phyloP scores from a whole-genome alignment of 495 filamentous ascomycete species.

The Penicillium fimorum region DNA sequence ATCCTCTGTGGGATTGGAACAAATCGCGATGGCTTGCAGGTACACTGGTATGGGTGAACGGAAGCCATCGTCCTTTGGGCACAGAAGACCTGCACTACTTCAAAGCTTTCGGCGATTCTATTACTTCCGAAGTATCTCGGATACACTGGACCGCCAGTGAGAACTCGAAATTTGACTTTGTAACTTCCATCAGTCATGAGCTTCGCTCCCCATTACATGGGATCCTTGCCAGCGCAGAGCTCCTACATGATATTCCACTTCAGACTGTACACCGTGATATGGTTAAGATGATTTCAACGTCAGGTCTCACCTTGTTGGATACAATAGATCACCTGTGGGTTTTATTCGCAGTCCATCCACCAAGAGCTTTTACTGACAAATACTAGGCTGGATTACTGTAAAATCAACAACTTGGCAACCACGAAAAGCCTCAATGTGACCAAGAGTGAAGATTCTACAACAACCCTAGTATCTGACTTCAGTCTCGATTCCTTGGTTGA shows the following conservation, averaged over 20 bases:
- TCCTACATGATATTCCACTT: conserved; percentile 57
- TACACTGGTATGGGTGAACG: conserved; percentile 54
- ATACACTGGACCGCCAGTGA: conserved; percentile 49
- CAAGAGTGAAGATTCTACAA: not conserved
- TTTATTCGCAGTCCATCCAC: not conserved
- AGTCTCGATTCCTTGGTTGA: conserved; percentile 48
- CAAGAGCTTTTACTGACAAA: not conserved
- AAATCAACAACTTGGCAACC: conserved; percentile 48
- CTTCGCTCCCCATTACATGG: conserved; percentile 70
- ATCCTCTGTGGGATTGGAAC: conserved; percentile 62
- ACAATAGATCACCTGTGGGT: conserved; percentile 22
- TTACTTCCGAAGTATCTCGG: conserved; percentile 59
- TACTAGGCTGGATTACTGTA: conserved; percentile 54
- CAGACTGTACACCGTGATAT: conserved; percentile 55
- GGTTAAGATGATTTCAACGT: conserved; percentile 62
- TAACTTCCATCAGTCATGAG: conserved; percentile 73
- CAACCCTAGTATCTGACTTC: conserved; percentile 7
- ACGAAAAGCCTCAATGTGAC: conserved; percentile 2
- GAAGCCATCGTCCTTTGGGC: conserved; percentile 41
- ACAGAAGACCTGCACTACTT: conserved; percentile 53
- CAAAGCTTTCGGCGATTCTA: conserved; percentile 57
- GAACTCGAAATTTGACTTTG: conserved; percentile 64
- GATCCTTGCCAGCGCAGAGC: conserved; percentile 62
- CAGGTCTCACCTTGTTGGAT: conserved; percentile 30
- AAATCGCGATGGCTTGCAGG: conserved; percentile 63